phyloP scores from a whole-genome alignment of 1,139 yeast species.

The Kodamaea alishanica region DNA sequence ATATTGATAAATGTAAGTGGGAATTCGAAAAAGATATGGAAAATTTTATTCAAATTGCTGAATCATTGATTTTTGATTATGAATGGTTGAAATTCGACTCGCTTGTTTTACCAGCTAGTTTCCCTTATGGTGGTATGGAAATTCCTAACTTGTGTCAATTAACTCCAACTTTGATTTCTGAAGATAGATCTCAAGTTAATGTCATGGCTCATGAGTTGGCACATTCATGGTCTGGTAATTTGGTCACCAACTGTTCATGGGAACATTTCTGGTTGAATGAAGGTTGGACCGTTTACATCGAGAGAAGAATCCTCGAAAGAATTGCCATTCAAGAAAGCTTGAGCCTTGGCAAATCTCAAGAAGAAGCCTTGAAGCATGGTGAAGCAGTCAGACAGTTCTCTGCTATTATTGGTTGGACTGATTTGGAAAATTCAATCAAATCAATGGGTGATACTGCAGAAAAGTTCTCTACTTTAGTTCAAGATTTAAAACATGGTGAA shows the following conservation, averaged over 20 bases:
- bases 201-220: slow-evolving; percentile 92
- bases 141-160: slow-evolving; percentile 89
- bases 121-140: slow-evolving; percentile 97
- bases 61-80: slow-evolving; percentile 70
- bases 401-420: slow-evolving; percentile 88
- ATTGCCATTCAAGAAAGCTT: slow-evolving; percentile 27
- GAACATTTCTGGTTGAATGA: slow-evolving; percentile 94
- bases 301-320: slow-evolving; percentile 75
- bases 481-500: slow-evolving; percentile 57
- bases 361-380: slow-evolving; percentile 46
- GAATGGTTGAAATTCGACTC: slow-evolving; percentile 87
- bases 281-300: slow-evolving; percentile 94
- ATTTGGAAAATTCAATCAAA: slow-evolving; percentile 60
- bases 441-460: slow-evolving; percentile 53
- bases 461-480: slow-evolving; percentile 64
- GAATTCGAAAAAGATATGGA: slow-evolving; percentile 83
- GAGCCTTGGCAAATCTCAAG: slow-evolving; percentile 8
- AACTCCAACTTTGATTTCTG: slow-evolving; percentile 83
- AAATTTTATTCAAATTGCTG: slow-evolving; percentile 77
- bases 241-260: slow-evolving; percentile 88
- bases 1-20: slow-evolving; percentile 64
- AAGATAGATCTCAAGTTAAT: slow-evolving; percentile 81
- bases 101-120: slow-evolving; percentile 72
- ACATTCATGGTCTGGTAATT: slow-evolving; percentile 89
- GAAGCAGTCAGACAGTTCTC: slow-evolving; percentile 73